Evolutionary conservation across 2,329 filamentous ascomycete species (phyloP).

Genomic region (Nothopassalora personata): DNA sequence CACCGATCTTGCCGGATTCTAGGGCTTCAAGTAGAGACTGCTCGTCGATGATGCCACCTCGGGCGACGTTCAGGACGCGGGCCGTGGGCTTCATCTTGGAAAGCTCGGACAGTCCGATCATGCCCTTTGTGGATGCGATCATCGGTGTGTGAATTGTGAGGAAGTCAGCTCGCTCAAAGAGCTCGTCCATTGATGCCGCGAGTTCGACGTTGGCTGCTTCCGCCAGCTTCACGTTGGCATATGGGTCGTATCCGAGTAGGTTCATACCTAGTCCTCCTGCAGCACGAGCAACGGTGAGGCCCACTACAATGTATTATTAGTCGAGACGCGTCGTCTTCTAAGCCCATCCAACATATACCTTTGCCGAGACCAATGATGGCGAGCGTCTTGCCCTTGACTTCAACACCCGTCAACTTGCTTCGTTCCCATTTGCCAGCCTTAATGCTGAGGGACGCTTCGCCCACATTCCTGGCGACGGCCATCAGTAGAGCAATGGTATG

Average conservation of each 20-base stretch:
- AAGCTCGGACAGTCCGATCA: slow-evolving; percentile 64
- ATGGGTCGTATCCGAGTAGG: slow-evolving; percentile 69
- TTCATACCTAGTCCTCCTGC: slow-evolving; percentile 73
- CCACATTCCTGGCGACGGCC: slow-evolving; percentile 67
- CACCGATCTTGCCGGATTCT: slow-evolving; percentile 65
- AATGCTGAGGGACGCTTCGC: slow-evolving; percentile 62
- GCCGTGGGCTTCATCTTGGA: slow-evolving; percentile 67
- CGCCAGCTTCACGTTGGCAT: slow-evolving; percentile 68
- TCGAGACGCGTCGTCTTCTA: not conserved
- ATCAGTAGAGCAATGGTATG: slow-evolving; percentile 55
- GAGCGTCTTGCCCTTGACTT: slow-evolving; percentile 71
- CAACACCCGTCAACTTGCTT: slow-evolving; percentile 67
- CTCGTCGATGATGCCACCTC: slow-evolving; percentile 77
- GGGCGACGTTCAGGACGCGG: slow-evolving; percentile 70
- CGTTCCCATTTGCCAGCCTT: slow-evolving; percentile 73
- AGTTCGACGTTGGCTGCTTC: slow-evolving; percentile 57
- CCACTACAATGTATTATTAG: slow-evolving; percentile 47
- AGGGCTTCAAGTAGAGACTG: slow-evolving; percentile 64
- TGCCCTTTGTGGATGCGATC: slow-evolving; percentile 68
- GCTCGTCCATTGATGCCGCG: slow-evolving; percentile 32
- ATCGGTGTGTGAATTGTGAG: slow-evolving; percentile 77
- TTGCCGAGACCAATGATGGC: slow-evolving; percentile 77
- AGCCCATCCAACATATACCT: slow-evolving; percentile 38
- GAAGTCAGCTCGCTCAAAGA: slow-evolving; percentile 67
- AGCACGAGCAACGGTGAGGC: slow-evolving; percentile 73